Base-by-base conservation (phyloP, 2,329 filamentous ascomycete species). In the Exophiala mesophila region DNA sequence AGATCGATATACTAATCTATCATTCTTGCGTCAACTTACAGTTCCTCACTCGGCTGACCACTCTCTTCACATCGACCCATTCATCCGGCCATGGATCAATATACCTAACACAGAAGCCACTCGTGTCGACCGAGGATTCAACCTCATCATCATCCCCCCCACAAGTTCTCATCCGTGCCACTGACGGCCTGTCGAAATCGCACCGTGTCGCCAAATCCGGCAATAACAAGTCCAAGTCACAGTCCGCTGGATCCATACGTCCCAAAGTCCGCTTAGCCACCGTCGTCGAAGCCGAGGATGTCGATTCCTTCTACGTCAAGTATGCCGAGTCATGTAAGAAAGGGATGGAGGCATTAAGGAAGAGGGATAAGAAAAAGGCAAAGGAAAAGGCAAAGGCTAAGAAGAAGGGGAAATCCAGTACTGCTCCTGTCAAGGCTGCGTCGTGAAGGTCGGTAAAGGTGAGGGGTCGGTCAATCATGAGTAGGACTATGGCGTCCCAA, bases 281-380 rank as follows among this genome's bases (percentile, higher is more conserved):
- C 0, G 65, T 95, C 0, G 88, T 97, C 1, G 74, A 83, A 41
- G 78, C 84, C 1, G 78, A 82, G 44, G 78, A 83, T 4, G 63
- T 97, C 8, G 88, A 94, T 40, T 70, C 64, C 0, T 98, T 98
- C 60, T 98, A 88, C 63, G 69, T 72, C 20, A 75, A 78, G 38
- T 98, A 97, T 68, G 89, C 88, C 16, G 92, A 97, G 55, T 75
- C 88, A 3, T 96, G 89, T 68, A 96, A 94, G 70, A 71, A 75
- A 0, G 88, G 88, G 4, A 96, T 97, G 88, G 74, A 77, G 36
- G 82, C 83, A 5, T 62, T 98, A 67, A 97, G 95, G 78, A 95
- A 94, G 61, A 77, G 92, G 55, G 90, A 97, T 67, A 78, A 88
- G 59, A 94, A 84, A 65, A 90, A 87, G 74, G 81, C 82, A 54